Base-by-base conservation (phyloP, 202 grass and related monocot species). In the Tripidium arundinaceum region DNA sequence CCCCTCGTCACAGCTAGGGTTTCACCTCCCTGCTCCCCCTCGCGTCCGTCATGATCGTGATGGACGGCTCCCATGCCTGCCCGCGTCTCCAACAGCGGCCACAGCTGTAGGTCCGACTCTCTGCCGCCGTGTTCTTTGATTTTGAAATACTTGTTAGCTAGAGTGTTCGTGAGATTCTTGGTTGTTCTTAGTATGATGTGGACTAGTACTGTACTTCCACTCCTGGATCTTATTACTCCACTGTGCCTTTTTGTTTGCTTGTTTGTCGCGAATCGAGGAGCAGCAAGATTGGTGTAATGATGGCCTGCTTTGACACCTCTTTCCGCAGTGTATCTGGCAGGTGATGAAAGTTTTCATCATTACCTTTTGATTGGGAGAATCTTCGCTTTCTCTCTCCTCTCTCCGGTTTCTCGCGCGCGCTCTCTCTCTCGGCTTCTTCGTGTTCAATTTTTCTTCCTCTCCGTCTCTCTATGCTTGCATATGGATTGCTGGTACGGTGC, bases 211-310 rank as follows among this genome's bases (percentile, higher is more conserved):
- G n/a, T n/a, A 49, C 19, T 58, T 19, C 34, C 24, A 25, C 57
- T 68, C 11, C 70, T 6, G 1, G 33, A 55, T 36, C 36, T 90
- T 83, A 38, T 24, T 41, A 70, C 42, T 82, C 62, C 33, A 63
- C 31, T 25, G 55, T 54, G 55, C 28, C 37, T 77, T 41, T 37
- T 77, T 65, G 72, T 84, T 89, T 71, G 39, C 24, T 72, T 80
- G 68, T 86, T 73, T 83, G 66, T 50, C 68, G 70, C 11, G 52
- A 58, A 77, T 6, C 47, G 72, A 82, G 79, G 52, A 52, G 37
- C 1, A 55, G 34, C 11, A 21, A 33, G 93, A 93, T 91, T 93
- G 90, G 83, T 64, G 90, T 73, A 86, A 97, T 97, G 83, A 97
- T 97, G 88, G 40, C 55, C 70, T 69, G 62, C 85, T 89, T 92